phyloP scores from a whole-genome alignment of 208 protist genomes.

The Crithidia sp. region DNA sequence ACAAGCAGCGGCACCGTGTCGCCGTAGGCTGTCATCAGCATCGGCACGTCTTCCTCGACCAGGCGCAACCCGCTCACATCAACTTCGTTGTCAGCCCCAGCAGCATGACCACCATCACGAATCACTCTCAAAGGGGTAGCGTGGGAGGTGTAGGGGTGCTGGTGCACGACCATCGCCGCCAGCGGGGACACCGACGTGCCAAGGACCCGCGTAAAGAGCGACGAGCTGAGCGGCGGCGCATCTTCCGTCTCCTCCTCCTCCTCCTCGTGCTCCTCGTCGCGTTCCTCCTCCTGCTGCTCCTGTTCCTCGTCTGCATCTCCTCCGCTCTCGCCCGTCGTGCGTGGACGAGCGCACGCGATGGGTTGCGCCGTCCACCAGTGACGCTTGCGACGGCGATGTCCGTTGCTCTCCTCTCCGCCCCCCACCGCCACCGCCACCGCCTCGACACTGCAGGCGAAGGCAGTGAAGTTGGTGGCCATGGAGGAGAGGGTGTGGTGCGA shows the following conservation, averaged over 20 bases:
- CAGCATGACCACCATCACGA: not conserved
- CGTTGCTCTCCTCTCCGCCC: too few species aligned
- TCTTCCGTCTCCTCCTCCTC: not conserved
- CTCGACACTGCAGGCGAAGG: constrained; percentile 13
- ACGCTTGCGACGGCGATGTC: too few species aligned
- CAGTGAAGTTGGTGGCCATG: constrained; percentile 19
- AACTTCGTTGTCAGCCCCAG: too few species aligned
- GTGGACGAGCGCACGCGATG: too few species aligned
- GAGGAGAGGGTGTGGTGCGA: constrained; percentile 16
- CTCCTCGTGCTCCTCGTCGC: constrained; percentile 7
- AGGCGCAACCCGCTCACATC: constrained; percentile 11
- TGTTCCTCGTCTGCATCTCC: not conserved
- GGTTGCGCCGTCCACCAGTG: too few species aligned
- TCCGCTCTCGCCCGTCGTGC: too few species aligned
- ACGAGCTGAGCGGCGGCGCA: not conserved
- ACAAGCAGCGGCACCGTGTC: constrained; percentile 31
- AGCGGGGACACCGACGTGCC: constrained; percentile 27
- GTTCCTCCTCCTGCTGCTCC: not conserved
- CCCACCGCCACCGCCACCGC: not conserved
- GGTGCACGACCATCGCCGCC: constrained; percentile 11
- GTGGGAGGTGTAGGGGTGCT: not conserved
- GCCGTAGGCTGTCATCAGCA: constrained; percentile 28
- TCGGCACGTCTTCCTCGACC: constrained; percentile 20
- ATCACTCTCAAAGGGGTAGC: not conserved
- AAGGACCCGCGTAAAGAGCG: constrained; percentile 8